Evolutionary conservation across 495 filamentous ascomycete species (phyloP).

Genomic region (Margaritispora aquatica): DNA sequence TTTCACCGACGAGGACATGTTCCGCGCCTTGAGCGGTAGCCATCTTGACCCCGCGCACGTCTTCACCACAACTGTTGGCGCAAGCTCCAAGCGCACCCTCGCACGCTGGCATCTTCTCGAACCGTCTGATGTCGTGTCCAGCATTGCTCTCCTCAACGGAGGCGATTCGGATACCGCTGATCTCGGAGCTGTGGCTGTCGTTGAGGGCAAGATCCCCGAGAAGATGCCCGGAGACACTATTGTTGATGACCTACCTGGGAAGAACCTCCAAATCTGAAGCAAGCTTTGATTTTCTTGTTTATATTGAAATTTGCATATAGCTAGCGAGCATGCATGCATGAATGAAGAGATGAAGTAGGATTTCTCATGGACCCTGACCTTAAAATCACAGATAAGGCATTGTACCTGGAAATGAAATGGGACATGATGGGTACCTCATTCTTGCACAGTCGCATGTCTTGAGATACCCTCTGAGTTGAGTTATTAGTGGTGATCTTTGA

Average conservation of each 20-base stretch:
- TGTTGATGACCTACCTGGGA: conserved; percentile 3
- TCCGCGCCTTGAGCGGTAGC: conserved; percentile 57
- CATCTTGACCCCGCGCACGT: conserved; percentile 53
- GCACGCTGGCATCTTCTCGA: conserved; percentile 85
- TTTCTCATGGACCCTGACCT: neutral
- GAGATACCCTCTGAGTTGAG: neutral
- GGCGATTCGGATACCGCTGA: conserved; percentile 14
- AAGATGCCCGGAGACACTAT: conserved; percentile 8
- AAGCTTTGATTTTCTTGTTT: neutral
- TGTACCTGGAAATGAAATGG: neutral
- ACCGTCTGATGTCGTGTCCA: conserved; percentile 77
- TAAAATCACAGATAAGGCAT: too few species aligned
- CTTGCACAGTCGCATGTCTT: neutral
- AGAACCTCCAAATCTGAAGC: neutral
- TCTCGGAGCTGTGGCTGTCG: conserved; percentile 17
- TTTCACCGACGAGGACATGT: conserved; percentile 93
- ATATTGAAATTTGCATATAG: neutral
- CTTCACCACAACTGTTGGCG: conserved; percentile 84
- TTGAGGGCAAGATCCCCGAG: conserved; percentile 20
- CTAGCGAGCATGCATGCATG: neutral
- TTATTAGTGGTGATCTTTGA: neutral
- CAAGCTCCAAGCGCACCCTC: conserved; percentile 77
- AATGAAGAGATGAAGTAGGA: neutral
- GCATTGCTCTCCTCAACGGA: conserved; percentile 62
- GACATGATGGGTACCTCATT: neutral